Evolutionary conservation across 306 rosid species (phyloP).

Genomic region (Fragaria vesca): DNA sequence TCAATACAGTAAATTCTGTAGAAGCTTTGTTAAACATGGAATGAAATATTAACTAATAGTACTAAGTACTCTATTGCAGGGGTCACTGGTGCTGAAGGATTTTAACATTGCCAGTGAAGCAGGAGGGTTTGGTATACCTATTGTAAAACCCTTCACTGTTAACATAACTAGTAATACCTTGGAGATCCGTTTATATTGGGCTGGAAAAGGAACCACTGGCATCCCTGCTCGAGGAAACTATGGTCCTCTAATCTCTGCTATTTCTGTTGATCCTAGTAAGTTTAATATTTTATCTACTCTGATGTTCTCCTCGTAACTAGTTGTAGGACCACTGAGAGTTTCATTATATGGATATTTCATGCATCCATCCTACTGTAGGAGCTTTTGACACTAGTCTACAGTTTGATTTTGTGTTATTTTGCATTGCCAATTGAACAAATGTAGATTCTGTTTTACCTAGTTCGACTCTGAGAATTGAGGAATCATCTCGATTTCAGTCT

Average conservation of each 20-base stretch:
- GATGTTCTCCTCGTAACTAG: not conserved
- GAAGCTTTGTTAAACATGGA: not conserved
- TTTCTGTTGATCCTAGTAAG: conserved; percentile 32
- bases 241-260: conserved; percentile 54
- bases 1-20: not conserved
- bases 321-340: not conserved
- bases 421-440: not conserved
- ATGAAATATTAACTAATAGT: not conserved
- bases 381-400: not conserved
- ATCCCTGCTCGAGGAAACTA: conserved; percentile 34
- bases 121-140: conserved; percentile 25
- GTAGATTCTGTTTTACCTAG: not conserved
- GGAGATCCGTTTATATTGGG: conserved; percentile 47
- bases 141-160: conserved; percentile 5
- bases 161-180: conserved; percentile 14
- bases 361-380: not conserved
- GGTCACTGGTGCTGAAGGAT: conserved; percentile 31
- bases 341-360: not conserved
- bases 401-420: not conserved
- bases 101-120: conserved; percentile 40
- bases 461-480: not conserved
- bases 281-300: not conserved
- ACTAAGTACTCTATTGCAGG: conserved; percentile 23
- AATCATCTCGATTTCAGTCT: not conserved
- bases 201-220: conserved; percentile 44